Evolutionary conservation across 192 early-diverging fungal genomes (phyloP), one percentile per base, ranked within the genome.

Genomic region (Coemansia sp.): DNA sequence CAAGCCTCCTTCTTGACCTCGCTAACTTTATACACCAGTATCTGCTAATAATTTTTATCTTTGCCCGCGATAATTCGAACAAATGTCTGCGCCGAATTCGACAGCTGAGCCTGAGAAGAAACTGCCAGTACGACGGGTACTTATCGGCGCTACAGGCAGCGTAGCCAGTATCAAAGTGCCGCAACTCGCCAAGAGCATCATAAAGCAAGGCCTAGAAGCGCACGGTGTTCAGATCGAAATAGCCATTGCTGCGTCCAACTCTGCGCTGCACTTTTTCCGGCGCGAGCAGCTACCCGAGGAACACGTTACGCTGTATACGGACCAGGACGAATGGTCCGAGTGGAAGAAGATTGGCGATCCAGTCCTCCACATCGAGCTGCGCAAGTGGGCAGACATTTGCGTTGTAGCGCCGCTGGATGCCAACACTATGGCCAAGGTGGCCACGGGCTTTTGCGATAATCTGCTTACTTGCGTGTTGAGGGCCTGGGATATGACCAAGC

Each of bases 331-430:
- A 75, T 98, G 96, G 96, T 76, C 91, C 85, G 76, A 85, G 13
- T 98, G 96, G 96, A 87, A 76, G 47, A 89, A 90, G 66, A 90
- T 91, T 63, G 87, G 88, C 11, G 96, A 99, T 84, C 95, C 95
- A 1, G 95, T 99, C 3, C 80, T 99, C 38, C 97, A 99, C 76
- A 97, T 99, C 22, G 82, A 86, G 88, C 87, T 98, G 42, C 89
- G 97, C 20, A 94, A 95, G 72, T 99, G 97, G 97, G 96, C 97
- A 36, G 94, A 98, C 66, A 77, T 93, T 20, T 85, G 95, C 33
- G 86, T 99, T 5, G 85, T 99, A 12, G 93, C 94, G 1, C 97
- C 97, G 12, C 75, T 99, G 31, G 93, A 95, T 68, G 97, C 97
- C 54, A 97, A 99, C 71, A 97, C 96, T 0, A 77, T 99, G 47